These are phyloP conservation scores for Pichia sp. DNA, from an alignment of 1,139 yeast species.

Conservation along the genomic window DNA sequence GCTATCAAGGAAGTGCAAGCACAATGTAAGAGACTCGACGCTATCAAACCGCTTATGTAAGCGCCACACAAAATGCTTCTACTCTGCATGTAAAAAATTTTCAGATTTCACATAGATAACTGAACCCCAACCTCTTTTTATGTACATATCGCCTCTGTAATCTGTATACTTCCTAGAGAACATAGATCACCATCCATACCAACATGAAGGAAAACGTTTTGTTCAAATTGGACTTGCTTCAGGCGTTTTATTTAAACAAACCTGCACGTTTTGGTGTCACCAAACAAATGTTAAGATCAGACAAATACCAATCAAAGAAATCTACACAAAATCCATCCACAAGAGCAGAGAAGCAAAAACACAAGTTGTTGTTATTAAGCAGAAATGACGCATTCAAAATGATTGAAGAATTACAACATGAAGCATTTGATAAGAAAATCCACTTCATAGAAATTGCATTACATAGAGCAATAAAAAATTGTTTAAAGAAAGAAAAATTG, in stretches of 20 bases:
- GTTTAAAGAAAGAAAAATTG: conserved; percentile 25
- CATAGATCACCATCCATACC: no score
- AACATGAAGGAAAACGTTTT: conserved; percentile 26
- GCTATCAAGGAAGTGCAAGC: conserved; percentile 60
- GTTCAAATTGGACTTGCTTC: conserved; percentile 54
- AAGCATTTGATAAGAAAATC: conserved; percentile 49
- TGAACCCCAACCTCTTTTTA: no score
- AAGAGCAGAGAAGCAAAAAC: conserved; percentile 30
- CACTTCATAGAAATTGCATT: conserved; percentile 41
- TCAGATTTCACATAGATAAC: no score
- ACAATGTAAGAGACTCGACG: conserved; percentile 16
- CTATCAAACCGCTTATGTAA: conserved; percentile 15
- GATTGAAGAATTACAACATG: conserved; percentile 45
- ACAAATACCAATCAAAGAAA: conserved; percentile 25
- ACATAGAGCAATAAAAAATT: conserved; percentile 33
- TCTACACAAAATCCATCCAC: conserved; percentile 28
- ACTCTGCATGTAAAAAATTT: no score
- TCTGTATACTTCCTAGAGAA: no score
- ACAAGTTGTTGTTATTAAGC: conserved; percentile 37
- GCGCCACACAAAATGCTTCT: no score
- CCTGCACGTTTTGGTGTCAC: conserved; percentile 57
- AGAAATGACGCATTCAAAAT: conserved; percentile 43
- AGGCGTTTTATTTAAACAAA: conserved; percentile 42
- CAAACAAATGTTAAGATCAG: conserved; percentile 43
- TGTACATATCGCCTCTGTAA: no score